Conservation (phyloP, 176 grass and related monocot species). For the Carex scoparia region DNA sequence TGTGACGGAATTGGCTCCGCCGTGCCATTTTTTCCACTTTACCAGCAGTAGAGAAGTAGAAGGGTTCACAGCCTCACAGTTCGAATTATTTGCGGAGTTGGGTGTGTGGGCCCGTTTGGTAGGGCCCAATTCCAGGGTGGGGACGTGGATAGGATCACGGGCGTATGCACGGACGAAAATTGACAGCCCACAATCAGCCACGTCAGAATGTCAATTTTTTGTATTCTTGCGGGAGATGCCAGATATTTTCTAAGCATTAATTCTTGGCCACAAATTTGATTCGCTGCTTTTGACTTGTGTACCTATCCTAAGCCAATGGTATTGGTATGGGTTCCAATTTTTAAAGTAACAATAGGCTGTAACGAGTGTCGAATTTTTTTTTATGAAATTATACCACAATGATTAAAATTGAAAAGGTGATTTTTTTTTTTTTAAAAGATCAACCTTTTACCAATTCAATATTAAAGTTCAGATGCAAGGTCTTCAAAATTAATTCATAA, state of each 20-base stretch:
- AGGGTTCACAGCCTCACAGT: not conserved
- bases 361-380: too few relatives aligned
- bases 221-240: not conserved
- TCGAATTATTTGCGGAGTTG: not conserved
- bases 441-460: too few relatives aligned
- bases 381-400: too few relatives aligned
- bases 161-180: not conserved
- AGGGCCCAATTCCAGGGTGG: not conserved
- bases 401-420: too few relatives aligned
- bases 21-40: too few relatives aligned
- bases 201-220: not conserved
- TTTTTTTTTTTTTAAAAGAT: too few relatives aligned
- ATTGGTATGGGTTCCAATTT: too few relatives aligned
- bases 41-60: not conserved
- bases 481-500: too few relatives aligned
- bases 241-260: not conserved
- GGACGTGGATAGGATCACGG: not conserved
- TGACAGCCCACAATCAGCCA: constrained; percentile 23
- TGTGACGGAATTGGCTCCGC: too few relatives aligned
- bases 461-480: too few relatives aligned
- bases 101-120: not conserved
- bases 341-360: too few relatives aligned
- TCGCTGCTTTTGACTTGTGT: not conserved
- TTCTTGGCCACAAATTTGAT: constrained; percentile 20
- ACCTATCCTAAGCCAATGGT: not conserved